A percentile compares a stretch with the other conserved stretches of the same genome.
phyloP scores from a whole-genome alignment of 176 grass and related monocot species.

The Olyra latifolia region DNA sequence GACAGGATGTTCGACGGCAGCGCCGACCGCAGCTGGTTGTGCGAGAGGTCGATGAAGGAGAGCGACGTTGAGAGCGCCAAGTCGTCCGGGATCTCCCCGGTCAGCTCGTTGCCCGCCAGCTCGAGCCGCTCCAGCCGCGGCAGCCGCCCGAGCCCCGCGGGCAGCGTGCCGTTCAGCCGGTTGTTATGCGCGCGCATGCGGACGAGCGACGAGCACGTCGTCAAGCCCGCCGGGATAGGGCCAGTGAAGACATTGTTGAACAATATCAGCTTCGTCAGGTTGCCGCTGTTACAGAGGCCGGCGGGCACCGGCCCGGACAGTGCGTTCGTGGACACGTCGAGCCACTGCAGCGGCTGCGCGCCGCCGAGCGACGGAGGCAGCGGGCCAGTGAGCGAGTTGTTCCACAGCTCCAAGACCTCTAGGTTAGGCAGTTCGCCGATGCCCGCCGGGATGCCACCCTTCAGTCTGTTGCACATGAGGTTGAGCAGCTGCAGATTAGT shows the following conservation, averaged over 20 bases:
- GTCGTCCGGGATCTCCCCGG: conserved; percentile 79
- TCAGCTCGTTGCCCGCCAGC: conserved; percentile 74
- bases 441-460: conserved; percentile 60
- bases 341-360: conserved; percentile 69
- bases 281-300: conserved; percentile 68
- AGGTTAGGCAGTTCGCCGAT: conserved; percentile 76
- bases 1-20: conserved; percentile 77
- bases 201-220: conserved; percentile 69
- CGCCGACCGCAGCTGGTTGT: conserved; percentile 70
- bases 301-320: conserved; percentile 67
- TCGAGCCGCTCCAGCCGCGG: conserved; percentile 75
- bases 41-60: conserved; percentile 91
- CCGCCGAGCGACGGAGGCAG: conserved; percentile 72
- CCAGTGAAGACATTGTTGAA: conserved; percentile 93
- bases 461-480: conserved; percentile 97
- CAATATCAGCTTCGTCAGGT: conserved; percentile 92
- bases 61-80: conserved; percentile 71
- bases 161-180: conserved; percentile 74
- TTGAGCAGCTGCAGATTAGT: conserved; percentile 83
- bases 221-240: conserved; percentile 60
- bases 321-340: conserved; percentile 90
- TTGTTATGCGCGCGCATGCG: conserved; percentile 90
- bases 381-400: conserved; percentile 85
- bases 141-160: conserved; percentile 58
- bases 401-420: conserved; percentile 88